Base-by-base conservation (phyloP, 2,329 filamentous ascomycete genomes). In the Venturia asperata region DNA sequence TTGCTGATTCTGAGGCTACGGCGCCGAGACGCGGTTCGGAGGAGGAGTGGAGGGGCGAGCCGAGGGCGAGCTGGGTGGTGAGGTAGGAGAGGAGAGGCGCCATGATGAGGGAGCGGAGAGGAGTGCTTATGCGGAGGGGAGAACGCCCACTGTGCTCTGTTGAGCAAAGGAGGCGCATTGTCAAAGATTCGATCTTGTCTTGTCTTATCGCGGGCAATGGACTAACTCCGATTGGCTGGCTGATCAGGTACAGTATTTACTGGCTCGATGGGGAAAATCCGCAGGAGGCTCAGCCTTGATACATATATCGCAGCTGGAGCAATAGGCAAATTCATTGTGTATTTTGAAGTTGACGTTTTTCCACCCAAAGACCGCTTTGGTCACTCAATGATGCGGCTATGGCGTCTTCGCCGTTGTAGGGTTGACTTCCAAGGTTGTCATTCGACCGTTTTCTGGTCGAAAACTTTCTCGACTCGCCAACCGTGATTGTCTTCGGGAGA, bases 1-100 rank as follows among this genome's bases (percentile, higher is more conserved):
- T 74, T 0, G 74, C 71, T 65, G 70, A 75, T 69, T 81, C 78
- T 0, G 77, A 79, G 5, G 80, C 78, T 21, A 82, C 78, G 52
- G 78, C 80, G 37, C 80, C 80, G 34, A 56, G 49, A 17, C 52
- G 30, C 6, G 63, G 42, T 37, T 56, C 24, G n/a, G 37, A 42
- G 30, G 9, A 42, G 13, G 41, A 63, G n/a, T 42, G 37, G 21
- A 64, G 42, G 17, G 49, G 63, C n/a, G 63, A 64, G 17, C 43
- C n/a, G 37, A 64, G 63, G 30, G 63, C 63, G 37, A 64, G 63
- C 39, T 64, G 63, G 52, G 24, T 55, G 17, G 63, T 64, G 52
- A 64, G 63, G 37, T 41, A 58, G 47, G 63, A 56, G 49, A 64
- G 52, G 47, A 64, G 27, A 15, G 63, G 63, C 27, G 63, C 63